Conservation (phyloP, 805 yeast species). For the Wickerhamomyces ciferrii region DNA sequence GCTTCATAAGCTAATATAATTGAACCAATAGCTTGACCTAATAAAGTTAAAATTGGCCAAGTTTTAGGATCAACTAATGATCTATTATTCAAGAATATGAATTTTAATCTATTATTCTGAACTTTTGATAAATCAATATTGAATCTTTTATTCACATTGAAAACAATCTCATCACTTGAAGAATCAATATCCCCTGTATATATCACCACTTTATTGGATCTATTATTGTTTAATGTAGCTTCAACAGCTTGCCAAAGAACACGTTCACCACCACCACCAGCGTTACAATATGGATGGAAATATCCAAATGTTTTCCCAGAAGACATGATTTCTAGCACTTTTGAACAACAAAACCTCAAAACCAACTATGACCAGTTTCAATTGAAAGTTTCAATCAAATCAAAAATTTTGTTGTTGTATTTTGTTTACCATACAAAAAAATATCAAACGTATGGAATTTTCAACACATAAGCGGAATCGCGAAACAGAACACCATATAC, state of each 20-base stretch:
- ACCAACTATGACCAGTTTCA: too few species aligned
- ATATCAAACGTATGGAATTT: too few species aligned
- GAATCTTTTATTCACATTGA: conserved; percentile 51
- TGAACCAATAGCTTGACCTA: conserved; percentile 88
- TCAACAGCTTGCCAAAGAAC: conserved; percentile 93
- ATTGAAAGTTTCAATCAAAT: too few species aligned
- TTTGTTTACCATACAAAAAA: too few species aligned
- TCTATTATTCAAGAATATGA: conserved; percentile 53
- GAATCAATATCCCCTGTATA: conserved; percentile 65
- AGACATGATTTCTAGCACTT: not conserved
- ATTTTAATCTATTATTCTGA: conserved; percentile 41
- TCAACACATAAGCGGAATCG: too few species aligned
- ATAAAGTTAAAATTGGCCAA: conserved; percentile 76
- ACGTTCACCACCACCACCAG: conserved; percentile 98
- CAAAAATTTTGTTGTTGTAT: too few species aligned
- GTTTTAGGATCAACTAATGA: conserved; percentile 60
- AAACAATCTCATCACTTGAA: conserved; percentile 42
- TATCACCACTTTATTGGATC: conserved; percentile 52
- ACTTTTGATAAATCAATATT: conserved; percentile 38
- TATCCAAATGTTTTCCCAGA: conserved; percentile 58
- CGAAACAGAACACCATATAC: too few species aligned
- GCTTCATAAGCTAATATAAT: conserved; percentile 66
- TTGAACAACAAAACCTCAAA: not conserved
- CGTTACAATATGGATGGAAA: conserved; percentile 93
- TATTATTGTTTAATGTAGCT: conserved; percentile 49